These are phyloP conservation scores for Linnemannia elongata DNA, from an alignment of 192 early-diverging fungal species.

Conservation along the genomic window DNA sequence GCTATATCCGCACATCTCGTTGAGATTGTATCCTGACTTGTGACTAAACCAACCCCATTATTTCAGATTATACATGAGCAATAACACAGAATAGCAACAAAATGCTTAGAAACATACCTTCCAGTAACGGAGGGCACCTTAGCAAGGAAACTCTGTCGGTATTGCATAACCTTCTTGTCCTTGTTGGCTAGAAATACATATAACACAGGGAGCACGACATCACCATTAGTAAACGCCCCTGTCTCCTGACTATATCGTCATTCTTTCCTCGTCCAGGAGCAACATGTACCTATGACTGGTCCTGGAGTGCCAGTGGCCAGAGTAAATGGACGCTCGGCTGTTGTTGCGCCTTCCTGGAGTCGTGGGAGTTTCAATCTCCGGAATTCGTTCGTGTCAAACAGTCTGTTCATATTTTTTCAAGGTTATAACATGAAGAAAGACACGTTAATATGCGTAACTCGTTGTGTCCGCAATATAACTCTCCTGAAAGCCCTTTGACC, in stretches of 20 bases:
- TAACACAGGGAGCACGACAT: neutral
- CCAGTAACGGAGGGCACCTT: slow-evolving; percentile 5
- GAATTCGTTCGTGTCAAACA: slow-evolving; percentile 27
- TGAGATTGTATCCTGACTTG: too few relatives aligned
- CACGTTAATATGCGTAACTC: neutral
- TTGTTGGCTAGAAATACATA: neutral
- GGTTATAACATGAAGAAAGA: neutral
- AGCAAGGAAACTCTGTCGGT: slow-evolving; percentile 31
- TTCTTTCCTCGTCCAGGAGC: neutral
- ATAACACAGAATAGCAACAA: too few relatives aligned
- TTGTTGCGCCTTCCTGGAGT: slow-evolving; percentile 24
- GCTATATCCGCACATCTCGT: neutral
- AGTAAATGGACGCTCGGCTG: slow-evolving; percentile 21
- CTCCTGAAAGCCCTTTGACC: neutral
- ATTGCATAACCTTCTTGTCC: slow-evolving; percentile 14
- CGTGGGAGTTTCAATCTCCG: slow-evolving; percentile 27
- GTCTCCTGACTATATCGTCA: neutral
- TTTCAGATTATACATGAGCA: neutral
- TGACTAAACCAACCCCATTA: neutral
- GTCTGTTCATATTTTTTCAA: neutral
- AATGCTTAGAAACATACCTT: slow-evolving; percentile 8
- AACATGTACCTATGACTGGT: slow-evolving; percentile 9
- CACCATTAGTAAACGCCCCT: neutral
- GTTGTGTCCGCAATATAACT: neutral
- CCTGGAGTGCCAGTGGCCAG: slow-evolving; percentile 21